Evolutionary conservation across 1,284 basidiomycete genomes (phyloP), one percentile per base, ranked within the genome.

Genomic region (Neolentinus lepideus): DNA sequence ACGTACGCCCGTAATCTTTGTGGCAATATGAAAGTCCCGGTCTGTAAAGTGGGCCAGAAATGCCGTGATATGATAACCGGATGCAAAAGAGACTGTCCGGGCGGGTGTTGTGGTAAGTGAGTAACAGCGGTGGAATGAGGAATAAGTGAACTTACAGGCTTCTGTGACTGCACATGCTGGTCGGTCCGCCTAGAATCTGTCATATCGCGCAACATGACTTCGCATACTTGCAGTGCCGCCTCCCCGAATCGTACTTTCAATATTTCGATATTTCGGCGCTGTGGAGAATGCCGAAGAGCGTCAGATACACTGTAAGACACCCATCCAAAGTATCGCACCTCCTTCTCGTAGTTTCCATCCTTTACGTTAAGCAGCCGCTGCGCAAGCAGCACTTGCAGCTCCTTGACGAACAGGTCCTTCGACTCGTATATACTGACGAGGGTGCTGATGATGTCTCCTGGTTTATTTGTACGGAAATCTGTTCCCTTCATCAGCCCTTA

Each of bases 131-230:
- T n/a, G n/a, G n/a, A n/a, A n/a, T n/a, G n/a, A 45, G 0, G 25
- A 51, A 43, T 19, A 45, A 21, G 24, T 4, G 19, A 54, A 68
- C 81, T 62, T 61, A 91, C 91, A 51, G 74, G 57, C 53, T 79
- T 78, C 63, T 89, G 84, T 0, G 84, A 78, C 63, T 95, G 92
- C 3, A 97, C 83, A 67, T 89, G 87, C 26, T 83, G 81, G 67
- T 98, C 90, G 53, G 88, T 90, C 38, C 92, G 81, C 63, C 87
- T 89, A 43, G 94, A 96, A 67, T 97, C 94, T 4, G 91, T 88
- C 83, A 98, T 90, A 69, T 98, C 94, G 65, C 87, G 90, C 65
- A 98, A 73, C 94, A 98, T 98, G 57, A 98, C 93, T 67, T 98
- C 94, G 75, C 94, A 96, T 1, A 93, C 88, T 67, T 94, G 92